Evolutionary conservation across 2,329 filamentous ascomycete species (phyloP).

Genomic region (Didymosphaeria variabile): DNA sequence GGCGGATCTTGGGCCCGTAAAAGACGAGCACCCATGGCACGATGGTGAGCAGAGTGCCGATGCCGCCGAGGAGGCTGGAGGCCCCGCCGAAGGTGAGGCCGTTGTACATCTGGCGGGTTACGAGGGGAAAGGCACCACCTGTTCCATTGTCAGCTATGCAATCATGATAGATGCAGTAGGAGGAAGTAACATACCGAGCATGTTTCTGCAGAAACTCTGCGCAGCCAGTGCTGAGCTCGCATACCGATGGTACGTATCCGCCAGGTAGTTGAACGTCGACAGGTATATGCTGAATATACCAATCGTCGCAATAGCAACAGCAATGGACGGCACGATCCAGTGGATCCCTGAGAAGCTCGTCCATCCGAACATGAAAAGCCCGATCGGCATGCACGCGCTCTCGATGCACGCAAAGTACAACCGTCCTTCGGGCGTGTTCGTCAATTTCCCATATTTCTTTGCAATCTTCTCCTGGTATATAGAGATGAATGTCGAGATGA

Average conservation of each 20-base stretch:
- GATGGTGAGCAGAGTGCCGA: constrained; percentile 71
- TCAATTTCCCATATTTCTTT: constrained; percentile 52
- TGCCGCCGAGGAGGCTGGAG: constrained; percentile 77
- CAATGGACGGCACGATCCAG: constrained; percentile 77
- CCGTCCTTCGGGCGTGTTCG: constrained; percentile 72
- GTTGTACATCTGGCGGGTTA: constrained; percentile 76
- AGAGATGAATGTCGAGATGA: constrained; percentile 72
- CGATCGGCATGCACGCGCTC: constrained; percentile 76
- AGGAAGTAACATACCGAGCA: constrained; percentile 62
- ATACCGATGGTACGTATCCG: constrained; percentile 85
- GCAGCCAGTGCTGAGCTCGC: constrained; percentile 87
- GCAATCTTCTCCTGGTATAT: constrained; percentile 77
- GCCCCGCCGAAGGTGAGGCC: constrained; percentile 76
- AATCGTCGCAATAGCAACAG: constrained; percentile 79
- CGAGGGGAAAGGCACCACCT: constrained; percentile 79
- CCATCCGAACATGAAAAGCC: constrained; percentile 84
- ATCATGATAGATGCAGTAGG: not conserved
- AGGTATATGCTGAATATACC: constrained; percentile 81
- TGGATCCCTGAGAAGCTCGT: constrained; percentile 68
- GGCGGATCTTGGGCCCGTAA: constrained; percentile 78
- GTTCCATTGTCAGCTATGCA: constrained; percentile 13
- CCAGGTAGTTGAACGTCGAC: constrained; percentile 91
- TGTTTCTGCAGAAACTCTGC: constrained; percentile 85
- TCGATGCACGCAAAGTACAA: constrained; percentile 86
- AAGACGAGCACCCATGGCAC: constrained; percentile 90